Conservation (phyloP, 129 eudicot genomes). For the Tagetes erecta region DNA sequence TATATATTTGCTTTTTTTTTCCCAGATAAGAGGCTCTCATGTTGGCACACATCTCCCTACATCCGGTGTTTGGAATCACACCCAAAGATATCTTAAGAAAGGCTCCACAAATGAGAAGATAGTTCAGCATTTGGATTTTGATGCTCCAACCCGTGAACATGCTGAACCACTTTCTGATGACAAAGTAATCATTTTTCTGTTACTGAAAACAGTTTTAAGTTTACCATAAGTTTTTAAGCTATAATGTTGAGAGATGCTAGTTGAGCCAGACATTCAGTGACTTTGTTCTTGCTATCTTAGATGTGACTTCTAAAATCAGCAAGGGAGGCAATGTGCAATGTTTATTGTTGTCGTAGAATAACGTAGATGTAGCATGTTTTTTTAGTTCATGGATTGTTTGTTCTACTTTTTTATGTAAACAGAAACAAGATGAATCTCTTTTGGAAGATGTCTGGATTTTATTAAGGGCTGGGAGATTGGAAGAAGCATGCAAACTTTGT, state of each 20-base stretch:
- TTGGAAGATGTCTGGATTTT: constrained; percentile 96
- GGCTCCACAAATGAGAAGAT: constrained; percentile 59
- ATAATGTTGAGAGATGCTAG: constrained; percentile 14
- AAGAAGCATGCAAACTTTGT: constrained; percentile 94
- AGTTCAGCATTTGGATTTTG: constrained; percentile 90
- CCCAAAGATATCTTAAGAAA: constrained; percentile 73
- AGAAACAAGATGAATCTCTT: constrained; percentile 96
- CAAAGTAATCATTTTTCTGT: constrained; percentile 52
- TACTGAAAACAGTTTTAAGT: neutral
- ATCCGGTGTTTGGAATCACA: constrained; percentile 95
- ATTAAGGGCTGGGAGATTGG: constrained; percentile 83
- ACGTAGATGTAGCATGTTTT: constrained; percentile 1
- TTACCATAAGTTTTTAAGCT: neutral
- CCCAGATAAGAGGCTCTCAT: constrained; percentile 91
- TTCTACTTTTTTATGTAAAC: constrained; percentile 25
- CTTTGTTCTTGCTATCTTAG: neutral
- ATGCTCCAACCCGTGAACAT: constrained; percentile 97
- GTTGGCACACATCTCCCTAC: constrained; percentile 93
- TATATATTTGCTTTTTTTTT: constrained; percentile 13
- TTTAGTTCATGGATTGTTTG: neutral
- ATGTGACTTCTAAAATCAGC: neutral
- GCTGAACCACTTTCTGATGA: constrained; percentile 88
- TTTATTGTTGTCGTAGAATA: neutral
- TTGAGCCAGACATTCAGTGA: neutral
- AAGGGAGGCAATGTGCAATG: neutral